Evolutionary conservation across 2,329 filamentous ascomycete genomes (phyloP).

Genomic region (Trichophaea hybrida): DNA sequence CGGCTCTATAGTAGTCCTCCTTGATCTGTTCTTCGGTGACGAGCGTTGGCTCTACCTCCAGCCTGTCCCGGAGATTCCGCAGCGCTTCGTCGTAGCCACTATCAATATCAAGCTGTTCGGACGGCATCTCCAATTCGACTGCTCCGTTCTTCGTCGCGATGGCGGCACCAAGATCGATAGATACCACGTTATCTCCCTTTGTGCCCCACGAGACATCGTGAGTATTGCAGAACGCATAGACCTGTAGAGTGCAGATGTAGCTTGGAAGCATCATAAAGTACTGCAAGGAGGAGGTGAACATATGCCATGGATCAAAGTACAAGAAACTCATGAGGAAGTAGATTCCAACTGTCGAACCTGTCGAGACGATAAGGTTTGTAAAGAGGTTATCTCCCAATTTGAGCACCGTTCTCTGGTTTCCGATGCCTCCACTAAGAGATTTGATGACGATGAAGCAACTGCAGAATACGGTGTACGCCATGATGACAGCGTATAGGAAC

Average conservation of each 20-base stretch:
- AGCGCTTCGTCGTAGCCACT: conserved; percentile 93
- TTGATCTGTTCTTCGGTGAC: conserved; percentile 69
- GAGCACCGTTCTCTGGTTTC: conserved; percentile 36
- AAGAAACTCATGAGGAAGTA: conserved; percentile 95
- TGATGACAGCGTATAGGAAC: conserved; percentile 83
- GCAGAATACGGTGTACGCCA: conserved; percentile 88
- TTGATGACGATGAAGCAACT: conserved; percentile 74
- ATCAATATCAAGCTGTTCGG: conserved; percentile 95
- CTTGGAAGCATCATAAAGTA: conserved; percentile 85
- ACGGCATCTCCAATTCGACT: conserved; percentile 94
- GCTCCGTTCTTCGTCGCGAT: conserved; percentile 57
- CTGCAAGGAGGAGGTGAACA: conserved; percentile 81
- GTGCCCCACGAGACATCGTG: conserved; percentile 99
- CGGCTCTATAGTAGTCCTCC: conserved; percentile 96
- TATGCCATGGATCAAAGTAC: conserved; percentile 97
- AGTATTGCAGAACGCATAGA: conserved; percentile 98
- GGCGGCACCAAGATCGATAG: conserved; percentile 81
- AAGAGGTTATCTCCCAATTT: conserved; percentile 73
- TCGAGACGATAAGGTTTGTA: conserved; percentile 83
- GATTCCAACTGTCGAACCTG: conserved; percentile 75
- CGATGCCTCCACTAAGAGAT: conserved; percentile 48
- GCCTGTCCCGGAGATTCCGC: conserved; percentile 81
- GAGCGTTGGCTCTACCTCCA: conserved; percentile 56
- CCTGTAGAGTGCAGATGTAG: conserved; percentile 94
- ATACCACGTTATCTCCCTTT: conserved; percentile 91